Conservation (phyloP, 805 yeast species). For the Starmerella roubikii region DNA sequence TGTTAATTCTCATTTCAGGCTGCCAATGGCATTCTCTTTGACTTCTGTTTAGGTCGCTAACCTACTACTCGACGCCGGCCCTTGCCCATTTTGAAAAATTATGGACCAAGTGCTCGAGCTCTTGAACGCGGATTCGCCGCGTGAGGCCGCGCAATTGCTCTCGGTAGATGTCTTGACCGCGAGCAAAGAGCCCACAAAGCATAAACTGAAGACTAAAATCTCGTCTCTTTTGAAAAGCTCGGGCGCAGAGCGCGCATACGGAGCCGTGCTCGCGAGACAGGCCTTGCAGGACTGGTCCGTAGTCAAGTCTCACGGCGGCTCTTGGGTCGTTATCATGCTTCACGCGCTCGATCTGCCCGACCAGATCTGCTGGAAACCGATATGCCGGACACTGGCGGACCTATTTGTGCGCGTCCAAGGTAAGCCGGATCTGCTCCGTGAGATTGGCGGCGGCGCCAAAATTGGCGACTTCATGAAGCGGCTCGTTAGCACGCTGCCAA, state of each 20-base stretch:
- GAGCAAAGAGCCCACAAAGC: slow-evolving; percentile 14
- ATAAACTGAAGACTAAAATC: slow-evolving; percentile 24
- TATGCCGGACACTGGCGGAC: slow-evolving; percentile 21
- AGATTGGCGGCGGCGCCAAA: slow-evolving; percentile 69
- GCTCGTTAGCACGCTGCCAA: slow-evolving; percentile 21
- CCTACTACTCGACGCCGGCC: no score
- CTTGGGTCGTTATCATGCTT: slow-evolving; percentile 28
- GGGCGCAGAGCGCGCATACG: slow-evolving; percentile 29
- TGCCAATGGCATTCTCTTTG: background rate
- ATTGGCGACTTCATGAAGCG: slow-evolving; percentile 43
- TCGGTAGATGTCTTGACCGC: slow-evolving; percentile 4
- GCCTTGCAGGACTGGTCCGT: slow-evolving; percentile 22
- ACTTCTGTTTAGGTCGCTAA: no score
- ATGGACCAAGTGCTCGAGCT: slow-evolving; percentile 16
- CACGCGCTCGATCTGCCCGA: slow-evolving; percentile 30
- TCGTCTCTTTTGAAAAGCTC: slow-evolving; percentile 28
- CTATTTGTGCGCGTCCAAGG: slow-evolving; percentile 35
- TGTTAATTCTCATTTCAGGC: background rate
- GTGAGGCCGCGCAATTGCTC: slow-evolving; percentile 4
- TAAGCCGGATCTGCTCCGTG: slow-evolving; percentile 74
- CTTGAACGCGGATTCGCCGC: slow-evolving; percentile 2
- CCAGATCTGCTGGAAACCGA: slow-evolving; percentile 23
- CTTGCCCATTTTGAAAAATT: no score
- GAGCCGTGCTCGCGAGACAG: slow-evolving; percentile 24
- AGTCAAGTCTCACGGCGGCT: slow-evolving; percentile 29